A percentile compares a stretch with the other conserved stretches of the same genome.
These are phyloP conservation scores for Cordyceps cateniannulata DNA, from an alignment of 2,329 filamentous ascomycete genomes.

Conservation along the genomic window DNA sequence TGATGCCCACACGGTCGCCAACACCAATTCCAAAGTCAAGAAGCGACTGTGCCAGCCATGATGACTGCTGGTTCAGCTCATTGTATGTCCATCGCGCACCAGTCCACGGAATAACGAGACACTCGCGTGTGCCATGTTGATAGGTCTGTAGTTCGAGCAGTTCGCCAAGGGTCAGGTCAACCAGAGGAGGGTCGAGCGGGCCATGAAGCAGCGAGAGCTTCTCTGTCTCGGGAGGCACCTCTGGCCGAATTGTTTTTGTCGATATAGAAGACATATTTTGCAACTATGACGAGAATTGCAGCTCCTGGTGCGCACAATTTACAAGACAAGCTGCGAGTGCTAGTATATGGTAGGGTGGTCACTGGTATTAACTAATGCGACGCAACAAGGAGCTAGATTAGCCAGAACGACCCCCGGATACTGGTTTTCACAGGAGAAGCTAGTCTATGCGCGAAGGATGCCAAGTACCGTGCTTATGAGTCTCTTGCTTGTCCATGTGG, in stretches of 20 bases:
- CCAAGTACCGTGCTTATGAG: not conserved
- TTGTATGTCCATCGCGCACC: slow-evolving; percentile 67
- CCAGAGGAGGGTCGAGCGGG: slow-evolving; percentile 59
- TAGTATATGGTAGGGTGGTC: not conserved
- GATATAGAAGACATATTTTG: slow-evolving; percentile 16
- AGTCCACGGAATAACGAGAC: slow-evolving; percentile 69
- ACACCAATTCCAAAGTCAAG: slow-evolving; percentile 59
- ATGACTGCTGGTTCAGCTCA: slow-evolving; percentile 55
- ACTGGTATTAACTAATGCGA: not conserved
- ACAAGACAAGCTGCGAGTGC: not conserved
- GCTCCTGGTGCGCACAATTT: not conserved
- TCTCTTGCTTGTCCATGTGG: not conserved
- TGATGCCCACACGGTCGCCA: slow-evolving; percentile 67
- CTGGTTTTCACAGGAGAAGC: not conserved
- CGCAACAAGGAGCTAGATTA: not conserved
- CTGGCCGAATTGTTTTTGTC: slow-evolving; percentile 21
- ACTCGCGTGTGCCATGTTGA: slow-evolving; percentile 59
- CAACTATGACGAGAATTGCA: not conserved
- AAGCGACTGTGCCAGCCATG: slow-evolving; percentile 57
- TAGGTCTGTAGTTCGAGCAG: slow-evolving; percentile 65
- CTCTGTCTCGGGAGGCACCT: slow-evolving; percentile 26
- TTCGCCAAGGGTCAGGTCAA: slow-evolving; percentile 66
- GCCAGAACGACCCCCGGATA: not conserved
- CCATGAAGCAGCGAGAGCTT: slow-evolving; percentile 59
- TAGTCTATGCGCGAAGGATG: not conserved